Percentiles rank a stretch among this genome's conserved stretches.
Evolutionary conservation across 495 filamentous ascomycete species (phyloP).

Genomic region (Cetradonia linearis): DNA sequence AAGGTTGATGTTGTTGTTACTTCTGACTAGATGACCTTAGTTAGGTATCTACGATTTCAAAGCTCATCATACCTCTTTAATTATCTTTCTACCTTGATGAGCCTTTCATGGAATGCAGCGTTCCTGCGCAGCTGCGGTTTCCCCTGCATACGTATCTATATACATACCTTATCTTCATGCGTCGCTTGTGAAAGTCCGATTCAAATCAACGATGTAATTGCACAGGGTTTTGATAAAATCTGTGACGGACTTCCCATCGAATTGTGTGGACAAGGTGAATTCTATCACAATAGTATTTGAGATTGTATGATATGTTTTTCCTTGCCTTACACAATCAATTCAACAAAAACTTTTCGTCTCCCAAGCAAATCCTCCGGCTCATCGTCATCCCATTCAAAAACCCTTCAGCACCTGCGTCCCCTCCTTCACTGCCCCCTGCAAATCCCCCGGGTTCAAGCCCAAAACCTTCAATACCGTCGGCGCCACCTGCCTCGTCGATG

Average conservation of each 20-base stretch:
- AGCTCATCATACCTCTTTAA: not conserved
- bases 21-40: not conserved
- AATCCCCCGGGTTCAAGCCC: slow-evolving; percentile 24
- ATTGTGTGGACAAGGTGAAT: too few relatives aligned
- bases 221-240: too few relatives aligned
- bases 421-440: slow-evolving; percentile 27
- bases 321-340: too few relatives aligned
- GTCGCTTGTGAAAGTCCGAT: too few relatives aligned
- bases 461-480: slow-evolving; percentile 31
- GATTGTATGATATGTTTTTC: too few relatives aligned
- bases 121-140: not conserved
- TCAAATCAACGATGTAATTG: too few relatives aligned
- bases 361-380: too few relatives aligned
- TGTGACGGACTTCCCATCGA: too few relatives aligned
- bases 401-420: slow-evolving; percentile 18
- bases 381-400: not conserved
- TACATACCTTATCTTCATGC: not conserved
- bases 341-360: too few relatives aligned
- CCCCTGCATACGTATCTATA: not conserved
- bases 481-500: slow-evolving; percentile 29
- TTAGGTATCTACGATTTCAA: not conserved
- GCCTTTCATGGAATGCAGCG: not conserved
- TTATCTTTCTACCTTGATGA: not conserved
- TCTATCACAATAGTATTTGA: too few relatives aligned
- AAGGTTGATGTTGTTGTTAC: not conserved